phyloP scores from a whole-genome alignment of 1,284 basidiomycete species.

The Ceratobasidium sp. region DNA sequence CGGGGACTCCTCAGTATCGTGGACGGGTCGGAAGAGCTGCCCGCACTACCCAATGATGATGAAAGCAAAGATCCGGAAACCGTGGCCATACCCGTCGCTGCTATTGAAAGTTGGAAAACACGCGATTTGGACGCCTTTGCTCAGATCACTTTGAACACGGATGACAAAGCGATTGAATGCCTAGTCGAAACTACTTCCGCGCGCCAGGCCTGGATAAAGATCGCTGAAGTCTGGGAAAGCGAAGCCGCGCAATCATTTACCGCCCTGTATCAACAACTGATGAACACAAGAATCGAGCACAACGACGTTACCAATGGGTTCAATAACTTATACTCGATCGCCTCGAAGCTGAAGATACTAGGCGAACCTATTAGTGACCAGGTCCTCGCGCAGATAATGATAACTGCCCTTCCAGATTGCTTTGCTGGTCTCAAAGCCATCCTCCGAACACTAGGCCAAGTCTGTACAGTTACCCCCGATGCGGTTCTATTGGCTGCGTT shows the following conservation, averaged over 20 bases:
- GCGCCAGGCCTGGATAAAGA: neutral
- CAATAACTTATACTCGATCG: neutral
- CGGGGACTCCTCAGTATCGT: neutral
- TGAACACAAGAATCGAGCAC: neutral
- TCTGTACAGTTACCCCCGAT: neutral
- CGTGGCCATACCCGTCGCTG: neutral
- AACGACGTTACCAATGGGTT: neutral
- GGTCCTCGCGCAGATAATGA: neutral
- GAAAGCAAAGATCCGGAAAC: neutral
- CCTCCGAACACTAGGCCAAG: neutral
- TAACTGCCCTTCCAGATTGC: neutral
- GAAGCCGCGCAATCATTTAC: neutral
- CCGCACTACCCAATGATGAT: neutral
- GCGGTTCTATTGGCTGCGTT: neutral
- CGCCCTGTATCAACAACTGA: neutral
- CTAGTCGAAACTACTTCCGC: neutral
- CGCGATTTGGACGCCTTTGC: neutral
- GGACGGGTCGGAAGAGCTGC: neutral
- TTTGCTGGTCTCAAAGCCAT: neutral
- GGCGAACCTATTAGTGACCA: neutral
- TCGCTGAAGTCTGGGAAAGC: neutral
- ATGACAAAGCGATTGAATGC: neutral
- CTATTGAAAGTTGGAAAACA: neutral
- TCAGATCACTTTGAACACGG: neutral
- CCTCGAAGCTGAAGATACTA: constrained; percentile 4